Evolutionary conservation across 2,329 filamentous ascomycete genomes (phyloP).

Genomic region (Verticillium albo-atrum): DNA sequence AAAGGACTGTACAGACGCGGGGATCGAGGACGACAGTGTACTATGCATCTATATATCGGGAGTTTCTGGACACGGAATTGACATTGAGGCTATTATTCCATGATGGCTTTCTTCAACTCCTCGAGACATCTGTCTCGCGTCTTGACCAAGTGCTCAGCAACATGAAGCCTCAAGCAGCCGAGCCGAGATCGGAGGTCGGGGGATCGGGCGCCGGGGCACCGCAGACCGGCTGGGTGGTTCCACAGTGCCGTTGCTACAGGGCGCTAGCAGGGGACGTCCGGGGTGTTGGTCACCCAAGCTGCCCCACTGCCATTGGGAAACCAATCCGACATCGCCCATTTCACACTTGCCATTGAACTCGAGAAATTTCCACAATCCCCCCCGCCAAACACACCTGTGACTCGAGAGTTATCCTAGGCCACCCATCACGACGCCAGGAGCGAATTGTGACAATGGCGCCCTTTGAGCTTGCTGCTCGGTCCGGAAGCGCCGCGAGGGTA

Average conservation of each 20-base stretch:
- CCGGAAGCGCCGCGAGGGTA: slow-evolving; percentile 44
- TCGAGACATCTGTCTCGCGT: no score
- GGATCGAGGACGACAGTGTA: not conserved
- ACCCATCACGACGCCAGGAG: not conserved
- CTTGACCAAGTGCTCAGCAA: no score
- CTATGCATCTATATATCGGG: not conserved
- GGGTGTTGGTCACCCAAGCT: not conserved
- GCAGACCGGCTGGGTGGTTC: not conserved
- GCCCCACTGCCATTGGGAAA: not conserved
- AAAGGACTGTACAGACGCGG: not conserved
- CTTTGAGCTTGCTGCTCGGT: slow-evolving; percentile 45
- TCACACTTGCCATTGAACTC: slow-evolving; percentile 4
- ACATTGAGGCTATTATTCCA: no score
- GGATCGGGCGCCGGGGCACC: not conserved
- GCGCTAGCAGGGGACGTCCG: not conserved
- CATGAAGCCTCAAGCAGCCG: not conserved
- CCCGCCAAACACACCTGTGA: slow-evolving; percentile 7
- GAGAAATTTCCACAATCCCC: slow-evolving; percentile 11
- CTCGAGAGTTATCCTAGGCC: not conserved
- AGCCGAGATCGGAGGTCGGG: not conserved
- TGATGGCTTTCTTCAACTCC: no score
- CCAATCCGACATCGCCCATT: slow-evolving; percentile 16
- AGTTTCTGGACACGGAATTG: no score
- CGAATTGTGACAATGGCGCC: slow-evolving; percentile 36
- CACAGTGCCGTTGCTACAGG: not conserved